These are phyloP conservation scores for Yamadazyma dendronema DNA, from an alignment of 1,139 yeast genomes.

Conservation along the genomic window DNA sequence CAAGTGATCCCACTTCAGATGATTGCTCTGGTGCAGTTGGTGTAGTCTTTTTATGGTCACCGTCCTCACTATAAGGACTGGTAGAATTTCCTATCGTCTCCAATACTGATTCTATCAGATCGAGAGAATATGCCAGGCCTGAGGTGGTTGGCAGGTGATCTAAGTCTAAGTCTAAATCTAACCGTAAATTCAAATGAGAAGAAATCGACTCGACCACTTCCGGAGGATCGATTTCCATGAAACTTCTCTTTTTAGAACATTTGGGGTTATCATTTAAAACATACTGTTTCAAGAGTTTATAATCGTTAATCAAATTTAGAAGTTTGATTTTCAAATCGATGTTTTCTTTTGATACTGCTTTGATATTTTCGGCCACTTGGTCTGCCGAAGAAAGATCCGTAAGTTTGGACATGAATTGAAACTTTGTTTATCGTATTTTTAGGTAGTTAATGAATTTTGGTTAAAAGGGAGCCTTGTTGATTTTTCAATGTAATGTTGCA, in stretches of 20 bases:
- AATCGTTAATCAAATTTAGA: conserved; percentile 41
- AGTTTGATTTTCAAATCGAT: conserved; percentile 34
- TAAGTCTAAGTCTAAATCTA: not conserved
- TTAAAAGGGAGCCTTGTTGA: not conserved
- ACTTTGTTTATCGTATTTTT: no score
- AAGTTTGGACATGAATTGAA: conserved; percentile 1
- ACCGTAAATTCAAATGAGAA: not conserved
- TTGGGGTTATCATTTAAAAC: conserved; percentile 19
- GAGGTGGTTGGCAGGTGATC: no score
- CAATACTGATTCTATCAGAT: conserved; percentile 1
- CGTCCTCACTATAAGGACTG: not conserved
- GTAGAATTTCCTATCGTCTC: not conserved
- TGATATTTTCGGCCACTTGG: conserved; percentile 21
- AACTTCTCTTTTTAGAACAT: conserved; percentile 27
- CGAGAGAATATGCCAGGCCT: not conserved
- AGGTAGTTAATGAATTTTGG: not conserved
- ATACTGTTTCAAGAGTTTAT: conserved; percentile 35
- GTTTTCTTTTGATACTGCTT: conserved; percentile 35
- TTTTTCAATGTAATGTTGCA: not conserved
- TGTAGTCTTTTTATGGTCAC: not conserved
- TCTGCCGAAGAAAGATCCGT: not conserved
- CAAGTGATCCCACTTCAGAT: no score
- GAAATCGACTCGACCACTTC: not conserved
- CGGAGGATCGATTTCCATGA: conserved; percentile 19
- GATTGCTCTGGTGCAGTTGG: no score